Evolutionary conservation across 1,284 basidiomycete species (phyloP), one percentile per base, ranked within the genome.

Genomic region (Ustanciosporium gigantosporum): DNA sequence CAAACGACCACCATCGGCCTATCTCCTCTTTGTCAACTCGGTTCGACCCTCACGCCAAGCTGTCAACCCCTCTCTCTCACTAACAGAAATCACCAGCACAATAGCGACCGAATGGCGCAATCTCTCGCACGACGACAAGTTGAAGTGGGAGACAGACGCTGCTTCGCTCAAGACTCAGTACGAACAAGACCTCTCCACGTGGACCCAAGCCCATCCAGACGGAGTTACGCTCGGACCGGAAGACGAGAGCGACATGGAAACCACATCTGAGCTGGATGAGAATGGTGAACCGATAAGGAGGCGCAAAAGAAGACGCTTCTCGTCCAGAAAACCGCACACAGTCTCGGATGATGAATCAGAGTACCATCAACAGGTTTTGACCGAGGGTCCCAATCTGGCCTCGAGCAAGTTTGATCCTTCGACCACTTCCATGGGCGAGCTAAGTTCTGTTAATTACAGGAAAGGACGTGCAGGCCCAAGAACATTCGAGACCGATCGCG

Each of bases 401-500:
- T 31, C 40, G n/a, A 61, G 51, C 31, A 49, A 49, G 13, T 31
- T 65, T 22, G 66, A 70, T 34, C 45, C 56, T 1, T 7, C 41
- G 32, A 45, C 42, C 37, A 49, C 53, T 31, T 45, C 49, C 21
- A 68, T 68, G 66, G 45, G 43, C 11, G 64, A 69, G 13, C 52
- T 74, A 45, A 61, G 66, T 27, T 46, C 46, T 14, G 45, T 41
- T 8, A 42, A 66, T 8, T 68, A 64, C 42, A 61, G 53, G 27
- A 64, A 48, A n/a, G 72, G 72, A 15, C 51, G 72, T 7, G 70
- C 68, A 5, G 69, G 72, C 16, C 66, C 68, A 13, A 47, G 71
- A 13, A 75, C 73, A 3, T 75, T 75, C 36, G 70, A 73, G 25
- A 48, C 73, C 1, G 67, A 70, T 14, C 58, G 70, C 13, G 66